These are phyloP conservation scores for Leccinum colubrinum DNA, from an alignment of 1,284 basidiomycete genomes.

Conservation along the genomic window DNA sequence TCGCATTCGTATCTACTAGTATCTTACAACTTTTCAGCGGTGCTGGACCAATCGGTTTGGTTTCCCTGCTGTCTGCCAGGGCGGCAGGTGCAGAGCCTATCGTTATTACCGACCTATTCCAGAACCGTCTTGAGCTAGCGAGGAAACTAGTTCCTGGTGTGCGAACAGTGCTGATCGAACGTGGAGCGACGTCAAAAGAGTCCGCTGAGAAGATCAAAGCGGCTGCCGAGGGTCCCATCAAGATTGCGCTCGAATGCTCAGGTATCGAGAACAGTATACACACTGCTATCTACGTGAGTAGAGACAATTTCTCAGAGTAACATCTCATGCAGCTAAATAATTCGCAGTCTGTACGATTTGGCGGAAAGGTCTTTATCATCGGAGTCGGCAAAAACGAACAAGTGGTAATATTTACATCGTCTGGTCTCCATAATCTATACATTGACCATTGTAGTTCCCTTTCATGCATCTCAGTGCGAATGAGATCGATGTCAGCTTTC, in stretches of 20 bases:
- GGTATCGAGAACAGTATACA: slow-evolving; percentile 75
- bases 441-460: slow-evolving; percentile 45
- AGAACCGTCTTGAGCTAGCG: slow-evolving; percentile 80
- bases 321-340: slow-evolving; percentile 2
- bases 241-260: slow-evolving; percentile 69
- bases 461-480: slow-evolving; percentile 69
- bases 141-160: slow-evolving; percentile 75
- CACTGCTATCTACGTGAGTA: slow-evolving; percentile 60
- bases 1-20: not conserved
- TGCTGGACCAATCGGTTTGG: slow-evolving; percentile 86
- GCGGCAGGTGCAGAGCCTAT: slow-evolving; percentile 79
- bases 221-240: slow-evolving; percentile 44
- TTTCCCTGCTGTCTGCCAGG: slow-evolving; percentile 76
- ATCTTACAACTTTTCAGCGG: slow-evolving; percentile 39
- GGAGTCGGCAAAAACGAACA: slow-evolving; percentile 63
- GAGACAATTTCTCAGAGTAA: not conserved
- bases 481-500: slow-evolving; percentile 63
- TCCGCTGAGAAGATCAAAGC: slow-evolving; percentile 49
- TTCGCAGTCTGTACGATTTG: slow-evolving; percentile 51
- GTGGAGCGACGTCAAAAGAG: slow-evolving; percentile 42
- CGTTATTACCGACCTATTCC: slow-evolving; percentile 79
- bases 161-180: slow-evolving; percentile 50
- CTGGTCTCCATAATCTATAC: not conserved
- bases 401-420: slow-evolving; percentile 32
- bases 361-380: slow-evolving; percentile 64